A percentile compares a stretch with the other conserved stretches of the same genome.
Conservation (phyloP, 495 filamentous ascomycete genomes). For the Astrothelium macrocarpum region DNA sequence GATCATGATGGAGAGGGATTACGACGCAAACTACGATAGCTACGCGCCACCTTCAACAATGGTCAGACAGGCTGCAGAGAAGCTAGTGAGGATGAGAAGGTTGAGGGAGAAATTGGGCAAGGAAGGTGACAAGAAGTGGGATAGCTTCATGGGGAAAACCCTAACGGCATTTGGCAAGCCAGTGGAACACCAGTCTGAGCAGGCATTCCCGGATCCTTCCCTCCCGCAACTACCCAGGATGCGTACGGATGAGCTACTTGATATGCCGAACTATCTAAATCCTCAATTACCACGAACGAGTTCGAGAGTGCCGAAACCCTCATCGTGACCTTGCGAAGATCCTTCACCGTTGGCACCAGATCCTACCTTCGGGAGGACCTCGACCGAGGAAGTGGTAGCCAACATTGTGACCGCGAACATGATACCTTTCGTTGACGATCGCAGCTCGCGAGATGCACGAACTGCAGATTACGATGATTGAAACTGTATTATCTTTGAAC, state of each 20-base stretch:
- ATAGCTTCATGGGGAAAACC: slow-evolving; percentile 26
- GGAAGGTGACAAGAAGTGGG: slow-evolving; percentile 26
- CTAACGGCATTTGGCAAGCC: background rate
- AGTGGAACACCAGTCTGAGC: background rate
- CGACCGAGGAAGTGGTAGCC: background rate
- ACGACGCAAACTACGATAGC: slow-evolving; percentile 21
- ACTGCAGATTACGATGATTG: background rate
- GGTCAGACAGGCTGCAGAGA: slow-evolving; percentile 34
- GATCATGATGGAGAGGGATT: slow-evolving; percentile 27
- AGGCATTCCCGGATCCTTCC: background rate
- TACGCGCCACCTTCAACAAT: slow-evolving; percentile 33
- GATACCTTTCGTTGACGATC: background rate
- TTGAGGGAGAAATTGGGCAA: slow-evolving; percentile 25
- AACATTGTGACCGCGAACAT: background rate
- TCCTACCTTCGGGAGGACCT: background rate
- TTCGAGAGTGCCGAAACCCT: background rate
- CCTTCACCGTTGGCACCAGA: no score
- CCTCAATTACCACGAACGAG: background rate
- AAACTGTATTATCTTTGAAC: background rate
- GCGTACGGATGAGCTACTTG: background rate
- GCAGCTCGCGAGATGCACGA: background rate
- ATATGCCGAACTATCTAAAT: background rate
- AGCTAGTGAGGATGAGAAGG: slow-evolving; percentile 30
- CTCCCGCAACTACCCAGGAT: background rate
- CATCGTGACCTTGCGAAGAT: background rate